phyloP scores from a whole-genome alignment of 73 alveolate species.

The Uronychia binucleata region DNA sequence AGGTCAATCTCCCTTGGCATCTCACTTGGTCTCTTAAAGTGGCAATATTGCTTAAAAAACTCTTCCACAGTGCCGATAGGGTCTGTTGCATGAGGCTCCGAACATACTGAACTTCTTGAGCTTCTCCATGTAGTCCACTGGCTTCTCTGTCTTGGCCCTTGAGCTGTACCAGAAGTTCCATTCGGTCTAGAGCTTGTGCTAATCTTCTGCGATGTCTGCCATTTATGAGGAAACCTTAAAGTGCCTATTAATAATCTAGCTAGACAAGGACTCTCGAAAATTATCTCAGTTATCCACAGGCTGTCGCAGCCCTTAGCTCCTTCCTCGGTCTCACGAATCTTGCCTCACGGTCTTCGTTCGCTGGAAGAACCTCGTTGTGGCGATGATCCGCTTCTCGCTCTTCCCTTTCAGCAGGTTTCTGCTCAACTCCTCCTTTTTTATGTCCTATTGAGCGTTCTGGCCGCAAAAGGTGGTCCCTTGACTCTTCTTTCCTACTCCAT shows the following conservation, averaged over 20 bases:
- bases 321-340: neutral
- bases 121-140: constrained; percentile 7
- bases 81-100: neutral
- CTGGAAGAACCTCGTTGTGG: neutral
- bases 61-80: constrained; percentile 32
- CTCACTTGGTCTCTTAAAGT: constrained; percentile 52
- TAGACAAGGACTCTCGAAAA: neutral
- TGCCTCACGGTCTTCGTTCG: neutral
- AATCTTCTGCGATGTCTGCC: neutral
- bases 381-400: neutral
- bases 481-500: too few relatives aligned
- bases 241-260: neutral
- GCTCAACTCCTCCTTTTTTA: neutral
- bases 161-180: constrained; percentile 58
- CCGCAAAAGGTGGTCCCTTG: neutral
- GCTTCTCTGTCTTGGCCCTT: neutral
- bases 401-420: neutral
- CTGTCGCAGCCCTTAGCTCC: neutral
- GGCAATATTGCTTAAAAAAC: constrained; percentile 44
- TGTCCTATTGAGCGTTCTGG: neutral
- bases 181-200: constrained; percentile 43
- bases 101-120: neutral
- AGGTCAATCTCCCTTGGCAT: constrained; percentile 63
- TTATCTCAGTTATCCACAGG: neutral
- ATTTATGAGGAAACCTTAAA: too few relatives aligned